Percentiles rank a stretch among this genome's conserved stretches.
phyloP scores from a whole-genome alignment of 2,329 filamentous ascomycete species.

The Nemania diffusa region DNA sequence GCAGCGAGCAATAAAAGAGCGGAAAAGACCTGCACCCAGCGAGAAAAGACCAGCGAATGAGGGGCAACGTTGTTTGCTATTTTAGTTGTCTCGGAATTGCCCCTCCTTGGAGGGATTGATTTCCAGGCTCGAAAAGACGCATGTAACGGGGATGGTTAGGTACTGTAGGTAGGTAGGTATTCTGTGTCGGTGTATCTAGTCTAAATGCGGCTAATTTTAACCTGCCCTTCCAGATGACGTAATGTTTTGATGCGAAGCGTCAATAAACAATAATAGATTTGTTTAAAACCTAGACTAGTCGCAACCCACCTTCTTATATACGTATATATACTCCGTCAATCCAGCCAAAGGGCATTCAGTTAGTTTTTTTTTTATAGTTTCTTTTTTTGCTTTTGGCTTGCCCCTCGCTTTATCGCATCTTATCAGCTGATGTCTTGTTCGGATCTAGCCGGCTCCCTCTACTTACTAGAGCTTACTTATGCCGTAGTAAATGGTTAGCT shows the following conservation, averaged over 20 bases:
- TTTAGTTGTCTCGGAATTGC: background rate
- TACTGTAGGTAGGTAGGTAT: background rate
- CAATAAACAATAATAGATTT: background rate
- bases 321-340: background rate
- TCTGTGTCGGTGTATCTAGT: background rate
- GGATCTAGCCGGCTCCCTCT: constrained; percentile 11
- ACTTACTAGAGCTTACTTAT: background rate
- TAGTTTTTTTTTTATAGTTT: too few species aligned
- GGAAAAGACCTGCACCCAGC: too few species aligned
- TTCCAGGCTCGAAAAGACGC: background rate
- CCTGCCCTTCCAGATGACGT: constrained; percentile 11
- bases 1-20: background rate
- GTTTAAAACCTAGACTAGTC: background rate
- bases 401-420: constrained; percentile 26
- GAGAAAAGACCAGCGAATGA: background rate
- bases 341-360: background rate
- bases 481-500: background rate
- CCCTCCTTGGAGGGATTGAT: background rate
- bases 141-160: background rate
- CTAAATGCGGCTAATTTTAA: background rate
- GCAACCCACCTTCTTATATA: background rate
- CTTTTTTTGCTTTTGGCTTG: background rate
- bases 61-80: constrained; percentile 14
- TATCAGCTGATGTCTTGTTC: constrained; percentile 17
- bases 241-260: background rate